Evolutionary conservation across 2,329 filamentous ascomycete species (phyloP), one percentile per base, ranked within the genome.

Genomic region (Hypoxylon sp.): DNA sequence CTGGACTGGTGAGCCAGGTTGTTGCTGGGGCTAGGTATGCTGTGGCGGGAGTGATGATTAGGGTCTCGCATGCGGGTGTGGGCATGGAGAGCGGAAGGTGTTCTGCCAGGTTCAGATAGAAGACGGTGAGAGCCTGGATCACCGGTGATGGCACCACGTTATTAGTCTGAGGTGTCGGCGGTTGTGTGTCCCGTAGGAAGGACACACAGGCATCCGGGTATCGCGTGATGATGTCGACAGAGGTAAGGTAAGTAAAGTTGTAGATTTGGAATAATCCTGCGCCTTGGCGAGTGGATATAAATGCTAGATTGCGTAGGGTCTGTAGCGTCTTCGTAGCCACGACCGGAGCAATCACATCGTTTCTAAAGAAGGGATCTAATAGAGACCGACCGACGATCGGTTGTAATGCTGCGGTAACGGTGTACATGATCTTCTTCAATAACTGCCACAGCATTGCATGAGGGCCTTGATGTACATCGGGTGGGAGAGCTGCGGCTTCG

Each of bases 51-150:
- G 86, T 80, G 42, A 96, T 76, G 11, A 96, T 81, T 2, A 96
- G 76, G 2, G 83, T 77, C 62, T 95, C 89, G 63, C 86, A 90
- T 2, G 82, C 79, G 3, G 79, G 73, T 0, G 88, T 79, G 0
- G 89, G 76, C 1, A 96, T 72, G 2, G 83, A 75, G 6, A 91
- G 76, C 0, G 90, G 86, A 53, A 96, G 85, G 68, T 96, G 90
- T 68, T 96, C 92, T 2, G 89, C 87, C 0, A 87, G 83, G 66
- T 95, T 94, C 56, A 97, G 81, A 71, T 95, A 96, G 74, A 90
- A 96, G 11, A 96, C 80, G 66, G 94, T 89, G n/a, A 93, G 75
- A 12, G 82, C 87, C 49, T 88, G 80, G 60, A 90, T 83, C 2
- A 91, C 75, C 4, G 87, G 84, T 57, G 88, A 81, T 4, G 74